Evolutionary conservation across 2,329 filamentous ascomycete species (phyloP), one percentile per base, ranked within the genome.

Genomic region (Hirsutella rhossiliensis): DNA sequence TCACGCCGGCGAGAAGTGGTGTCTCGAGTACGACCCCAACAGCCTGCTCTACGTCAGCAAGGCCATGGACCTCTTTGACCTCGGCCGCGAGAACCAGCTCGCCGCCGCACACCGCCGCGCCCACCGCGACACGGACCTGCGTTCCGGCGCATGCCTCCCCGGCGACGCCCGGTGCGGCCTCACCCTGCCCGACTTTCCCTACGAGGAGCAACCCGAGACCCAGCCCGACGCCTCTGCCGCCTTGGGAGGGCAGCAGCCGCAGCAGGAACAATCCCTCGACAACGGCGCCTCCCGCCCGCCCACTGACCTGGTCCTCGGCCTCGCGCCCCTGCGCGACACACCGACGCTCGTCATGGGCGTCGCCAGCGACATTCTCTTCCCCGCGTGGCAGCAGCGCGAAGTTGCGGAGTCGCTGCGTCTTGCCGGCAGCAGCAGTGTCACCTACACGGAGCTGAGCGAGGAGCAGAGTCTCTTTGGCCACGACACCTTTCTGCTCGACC

Each of bases 1-100:
- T 62, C 92, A 98, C 57, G 92, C 92, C 0, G 92, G 92, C 18
- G 92, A 98, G 68, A 98, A 98, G 64, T 98, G 94, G 71, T 96
- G 88, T 59, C 73, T 98, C 23, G 89, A 92, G 50, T 97, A 97
- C 60, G 92, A 98, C 56, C 80, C 92, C 23, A 98, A 98, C 65
- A 95, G 88, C 57, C 68, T 97, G 34, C 71, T 98, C 3, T 98
- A 98, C 62, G 87, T 98, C 45, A 94, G 87, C 62, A 98, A 98
- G 66, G 92, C 92, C 5, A 98, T 98, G 92, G 92, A 98, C 59
- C 72, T 98, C 12, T 98, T 98, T 61, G 92, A 98, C 56, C 75
- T 98, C 0, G 88, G 92, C 20, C 69, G 70, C 40, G 73, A 78
- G 36, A 80, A 83, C 57, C 86, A 89, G 58, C 62, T 68, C 4